A percentile compares a stretch with the other conserved stretches of the same genome.
phyloP scores from a whole-genome alignment of 2,329 filamentous ascomycete species.

The Trichophyton simii region DNA sequence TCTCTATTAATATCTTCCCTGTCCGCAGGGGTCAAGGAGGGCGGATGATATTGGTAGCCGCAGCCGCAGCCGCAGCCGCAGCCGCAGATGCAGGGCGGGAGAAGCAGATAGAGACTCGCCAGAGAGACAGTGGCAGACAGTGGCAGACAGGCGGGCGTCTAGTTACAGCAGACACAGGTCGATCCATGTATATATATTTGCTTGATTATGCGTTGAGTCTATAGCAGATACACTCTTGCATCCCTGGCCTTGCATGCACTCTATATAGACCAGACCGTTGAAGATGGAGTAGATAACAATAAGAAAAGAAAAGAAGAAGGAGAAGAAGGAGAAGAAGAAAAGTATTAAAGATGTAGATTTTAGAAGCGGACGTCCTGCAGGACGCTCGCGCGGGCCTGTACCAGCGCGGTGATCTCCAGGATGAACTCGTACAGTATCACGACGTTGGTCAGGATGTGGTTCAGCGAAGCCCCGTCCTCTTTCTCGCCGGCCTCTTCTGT shows the following conservation, averaged over 20 bases:
- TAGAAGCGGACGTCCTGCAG: conserved; percentile 61
- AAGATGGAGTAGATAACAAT: neutral
- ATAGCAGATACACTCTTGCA: too few relatives aligned
- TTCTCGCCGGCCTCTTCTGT: conserved; percentile 12
- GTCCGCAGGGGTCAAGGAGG: neutral
- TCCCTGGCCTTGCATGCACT: too few relatives aligned
- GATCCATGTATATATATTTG: too few relatives aligned
- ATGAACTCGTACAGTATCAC: conserved; percentile 70
- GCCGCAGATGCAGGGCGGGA: neutral
- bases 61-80: neutral
- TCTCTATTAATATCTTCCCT: neutral
- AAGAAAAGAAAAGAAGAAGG: too few relatives aligned
- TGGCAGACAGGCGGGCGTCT: neutral
- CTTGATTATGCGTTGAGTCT: too few relatives aligned
- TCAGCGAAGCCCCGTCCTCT: conserved; percentile 50
- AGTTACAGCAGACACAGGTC: too few relatives aligned
- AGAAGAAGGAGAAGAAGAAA: too few relatives aligned
- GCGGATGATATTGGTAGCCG: neutral
- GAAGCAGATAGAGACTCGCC: neutral
- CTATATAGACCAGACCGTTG: too few relatives aligned
- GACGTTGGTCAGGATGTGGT: conserved; percentile 67
- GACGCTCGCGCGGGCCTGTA: conserved; percentile 61
- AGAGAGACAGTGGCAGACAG: neutral
- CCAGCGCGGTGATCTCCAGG: conserved; percentile 59
- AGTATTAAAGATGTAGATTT: too few relatives aligned